Percentiles rank a stretch among this genome's conserved stretches.
These are phyloP conservation scores for Penium margaritaceum DNA, from an alignment of 139 green algal species.

Conservation along the genomic window DNA sequence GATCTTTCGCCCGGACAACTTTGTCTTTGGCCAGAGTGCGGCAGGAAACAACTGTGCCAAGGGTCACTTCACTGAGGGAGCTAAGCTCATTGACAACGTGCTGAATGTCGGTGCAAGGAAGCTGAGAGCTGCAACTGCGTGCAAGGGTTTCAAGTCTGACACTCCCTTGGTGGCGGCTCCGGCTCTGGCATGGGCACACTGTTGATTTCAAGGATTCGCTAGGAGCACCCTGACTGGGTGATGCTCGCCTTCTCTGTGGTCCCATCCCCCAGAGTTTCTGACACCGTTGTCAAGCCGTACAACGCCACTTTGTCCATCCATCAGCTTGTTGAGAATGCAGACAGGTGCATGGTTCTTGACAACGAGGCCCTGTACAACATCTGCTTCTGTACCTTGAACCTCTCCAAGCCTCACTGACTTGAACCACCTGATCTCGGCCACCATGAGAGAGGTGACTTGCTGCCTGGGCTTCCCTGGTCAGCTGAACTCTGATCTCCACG, in stretches of 20 bases:
- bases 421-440: constrained; percentile 93
- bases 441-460: constrained; percentile 98
- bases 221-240: constrained; percentile 97
- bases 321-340: constrained; percentile 98
- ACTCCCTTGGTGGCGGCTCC: constrained; percentile 90
- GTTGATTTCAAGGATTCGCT: constrained; percentile 93
- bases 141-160: constrained; percentile 91
- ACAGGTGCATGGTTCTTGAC: constrained; percentile 98
- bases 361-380: constrained; percentile 99
- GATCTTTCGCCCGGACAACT: constrained; percentile 94
- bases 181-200: constrained; percentile 96
- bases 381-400: constrained; percentile 98
- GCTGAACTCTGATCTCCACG: constrained; percentile 96
- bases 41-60: constrained; percentile 99
- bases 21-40: constrained; percentile 94
- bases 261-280: constrained; percentile 95
- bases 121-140: constrained; percentile 95
- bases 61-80: constrained; percentile 97
- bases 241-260: constrained; percentile 98
- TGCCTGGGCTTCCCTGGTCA: constrained; percentile 98
- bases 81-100: constrained; percentile 95
- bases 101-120: constrained; percentile 96
- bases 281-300: constrained; percentile 99
- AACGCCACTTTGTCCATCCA: constrained; percentile 98
- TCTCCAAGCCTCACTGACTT: constrained; percentile 92